phyloP scores from a whole-genome alignment of 2,329 filamentous ascomycete species.

The Alternaria atra region DNA sequence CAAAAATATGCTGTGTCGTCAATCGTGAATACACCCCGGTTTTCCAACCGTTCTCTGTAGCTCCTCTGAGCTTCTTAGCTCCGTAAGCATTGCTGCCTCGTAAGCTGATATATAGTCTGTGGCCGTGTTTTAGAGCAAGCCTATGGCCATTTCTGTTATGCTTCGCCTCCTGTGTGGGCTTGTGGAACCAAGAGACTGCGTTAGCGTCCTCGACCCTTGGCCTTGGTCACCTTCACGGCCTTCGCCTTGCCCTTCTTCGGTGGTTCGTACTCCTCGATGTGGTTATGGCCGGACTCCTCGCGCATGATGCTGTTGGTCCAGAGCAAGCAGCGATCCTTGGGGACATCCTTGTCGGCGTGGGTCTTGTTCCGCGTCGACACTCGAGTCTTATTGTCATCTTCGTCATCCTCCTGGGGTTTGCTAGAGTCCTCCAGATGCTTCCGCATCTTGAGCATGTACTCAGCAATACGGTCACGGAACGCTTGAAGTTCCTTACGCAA shows the following conservation, averaged over 20 bases:
- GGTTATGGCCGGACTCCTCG: constrained; percentile 66
- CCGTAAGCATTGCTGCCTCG: background rate
- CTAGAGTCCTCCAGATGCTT: constrained; percentile 70
- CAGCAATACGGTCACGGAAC: constrained; percentile 78
- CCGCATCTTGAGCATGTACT: constrained; percentile 82
- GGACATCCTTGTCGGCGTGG: constrained; percentile 62
- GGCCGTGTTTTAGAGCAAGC: constrained; percentile 4
- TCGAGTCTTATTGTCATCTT: constrained; percentile 59
- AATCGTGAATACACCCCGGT: constrained; percentile 27
- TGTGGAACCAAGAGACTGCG: background rate
- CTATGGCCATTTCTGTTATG: background rate
- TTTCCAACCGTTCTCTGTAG: background rate
- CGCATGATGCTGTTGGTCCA: constrained; percentile 73
- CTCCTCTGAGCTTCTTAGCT: background rate
- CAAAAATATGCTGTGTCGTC: constrained; percentile 24
- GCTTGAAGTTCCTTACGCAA: constrained; percentile 84
- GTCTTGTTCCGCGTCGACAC: constrained; percentile 72
- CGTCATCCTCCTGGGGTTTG: constrained; percentile 59
- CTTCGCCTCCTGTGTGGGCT: constrained; percentile 9
- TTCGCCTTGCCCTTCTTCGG: constrained; percentile 58
- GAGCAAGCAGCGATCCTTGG: constrained; percentile 65
- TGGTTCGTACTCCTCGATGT: constrained; percentile 64
- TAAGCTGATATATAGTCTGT: background rate
- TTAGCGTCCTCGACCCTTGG: constrained; percentile 37
- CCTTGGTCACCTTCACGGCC: constrained; percentile 39